Evolutionary conservation across 2,329 filamentous ascomycete species (phyloP).

Genomic region (Penicillium sp.): DNA sequence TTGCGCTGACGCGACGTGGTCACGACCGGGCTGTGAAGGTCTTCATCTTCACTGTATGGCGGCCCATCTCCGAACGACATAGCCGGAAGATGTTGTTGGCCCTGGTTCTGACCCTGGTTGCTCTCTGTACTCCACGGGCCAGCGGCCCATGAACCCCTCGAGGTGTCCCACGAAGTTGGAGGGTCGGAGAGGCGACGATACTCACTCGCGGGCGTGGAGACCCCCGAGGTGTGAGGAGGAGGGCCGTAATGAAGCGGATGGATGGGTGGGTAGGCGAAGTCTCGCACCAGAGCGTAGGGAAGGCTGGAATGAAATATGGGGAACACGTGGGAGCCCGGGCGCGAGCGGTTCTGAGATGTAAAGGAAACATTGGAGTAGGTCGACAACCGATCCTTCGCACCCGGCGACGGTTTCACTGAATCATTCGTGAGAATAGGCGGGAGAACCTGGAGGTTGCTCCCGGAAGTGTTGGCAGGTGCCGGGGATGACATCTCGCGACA

Average conservation of each 20-base stretch:
- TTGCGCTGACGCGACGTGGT: slow-evolving; percentile 84
- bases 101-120: slow-evolving; percentile 49
- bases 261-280: slow-evolving; percentile 85
- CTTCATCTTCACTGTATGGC: slow-evolving; percentile 94
- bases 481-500: slow-evolving; percentile 42
- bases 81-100: slow-evolving; percentile 73
- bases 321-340: slow-evolving; percentile 80
- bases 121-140: slow-evolving; percentile 53
- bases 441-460: slow-evolving; percentile 35
- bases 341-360: slow-evolving; percentile 63
- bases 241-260: slow-evolving; percentile 94
- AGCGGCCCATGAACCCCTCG: slow-evolving; percentile 61
- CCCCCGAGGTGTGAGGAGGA: slow-evolving; percentile 74
- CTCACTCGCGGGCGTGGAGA: slow-evolving; percentile 85
- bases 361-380: slow-evolving; percentile 77
- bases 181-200: slow-evolving; percentile 79
- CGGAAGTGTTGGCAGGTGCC: slow-evolving; percentile 33
- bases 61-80: slow-evolving; percentile 87
- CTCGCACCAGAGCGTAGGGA: slow-evolving; percentile 85
- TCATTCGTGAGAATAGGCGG: slow-evolving; percentile 58
- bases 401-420: slow-evolving; percentile 70
- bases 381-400: slow-evolving; percentile 79
- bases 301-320: slow-evolving; percentile 84
- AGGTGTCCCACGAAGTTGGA: slow-evolving; percentile 73
- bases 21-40: slow-evolving; percentile 85